Percentiles rank a stretch among this genome's conserved stretches.
Evolutionary conservation across 1,139 yeast species (phyloP).

Genomic region (Debaryomyces subglobosus): DNA sequence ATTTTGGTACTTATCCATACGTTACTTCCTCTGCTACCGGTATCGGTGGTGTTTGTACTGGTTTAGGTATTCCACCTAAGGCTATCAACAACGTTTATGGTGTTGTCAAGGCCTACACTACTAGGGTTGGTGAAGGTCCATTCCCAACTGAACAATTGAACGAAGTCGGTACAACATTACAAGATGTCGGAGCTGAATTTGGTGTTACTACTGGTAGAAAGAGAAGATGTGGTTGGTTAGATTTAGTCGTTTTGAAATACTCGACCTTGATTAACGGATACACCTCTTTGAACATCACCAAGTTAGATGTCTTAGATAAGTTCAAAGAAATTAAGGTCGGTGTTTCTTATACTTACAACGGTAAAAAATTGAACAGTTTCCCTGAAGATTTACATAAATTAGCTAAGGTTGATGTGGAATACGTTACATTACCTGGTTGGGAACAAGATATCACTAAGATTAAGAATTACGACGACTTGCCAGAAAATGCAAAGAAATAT

Average conservation of each 20-base stretch:
- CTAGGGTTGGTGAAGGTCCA: slow-evolving; percentile 99
- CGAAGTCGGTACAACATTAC: slow-evolving; percentile 82
- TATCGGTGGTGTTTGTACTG: slow-evolving; percentile 97
- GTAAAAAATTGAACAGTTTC: slow-evolving; percentile 74
- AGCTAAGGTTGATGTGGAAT: slow-evolving; percentile 89
- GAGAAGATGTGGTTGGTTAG: slow-evolving; percentile 99
- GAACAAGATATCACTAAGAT: slow-evolving; percentile 76
- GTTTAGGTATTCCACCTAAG: slow-evolving; percentile 92
- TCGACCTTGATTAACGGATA: slow-evolving; percentile 92
- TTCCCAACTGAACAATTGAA: slow-evolving; percentile 98
- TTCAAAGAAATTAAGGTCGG: slow-evolving; percentile 88
- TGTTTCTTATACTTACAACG: slow-evolving; percentile 76
- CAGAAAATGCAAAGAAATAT: slow-evolving; percentile 84
- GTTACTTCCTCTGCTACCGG: slow-evolving; percentile 96
- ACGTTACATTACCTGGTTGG: slow-evolving; percentile 95
- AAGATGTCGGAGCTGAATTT: slow-evolving; percentile 88
- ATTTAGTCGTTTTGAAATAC: slow-evolving; percentile 89
- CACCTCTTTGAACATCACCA: slow-evolving; percentile 91
- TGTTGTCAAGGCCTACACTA: slow-evolving; percentile 97
- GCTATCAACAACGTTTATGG: slow-evolving; percentile 82
- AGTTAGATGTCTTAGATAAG: slow-evolving; percentile 89
- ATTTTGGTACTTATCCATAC: slow-evolving; percentile 97
- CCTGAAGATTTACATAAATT: slow-evolving; percentile 87
- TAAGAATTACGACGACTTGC: slow-evolving; percentile 73
- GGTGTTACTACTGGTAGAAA: slow-evolving; percentile 99